Conservation (phyloP, 2,329 filamentous ascomycete species). For the Chrysoporthe austroafricana region DNA sequence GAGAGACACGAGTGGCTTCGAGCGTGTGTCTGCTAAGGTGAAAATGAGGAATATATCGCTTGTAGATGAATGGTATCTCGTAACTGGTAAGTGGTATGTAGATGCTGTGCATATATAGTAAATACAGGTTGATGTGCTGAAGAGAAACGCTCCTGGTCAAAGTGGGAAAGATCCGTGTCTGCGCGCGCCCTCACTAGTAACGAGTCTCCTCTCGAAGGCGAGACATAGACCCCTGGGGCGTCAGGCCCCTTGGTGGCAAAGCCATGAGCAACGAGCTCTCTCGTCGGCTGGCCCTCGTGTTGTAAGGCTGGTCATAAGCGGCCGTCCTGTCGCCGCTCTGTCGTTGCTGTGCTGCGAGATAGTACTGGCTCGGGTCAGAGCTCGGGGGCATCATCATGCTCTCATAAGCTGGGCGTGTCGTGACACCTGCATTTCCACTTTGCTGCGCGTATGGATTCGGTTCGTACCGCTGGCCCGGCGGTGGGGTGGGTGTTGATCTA, state of each 20-base stretch:
- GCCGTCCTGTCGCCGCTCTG: conserved; percentile 34
- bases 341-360: conserved; percentile 33
- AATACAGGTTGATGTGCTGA: conserved; percentile 8
- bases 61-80: conserved; percentile 19
- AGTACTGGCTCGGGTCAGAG: conserved; percentile 41
- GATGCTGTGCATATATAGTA: conserved; percentile 7
- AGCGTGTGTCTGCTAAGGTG: neutral
- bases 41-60: neutral
- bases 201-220: conserved; percentile 59
- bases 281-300: conserved; percentile 52
- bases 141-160: conserved; percentile 12
- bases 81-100: conserved; percentile 11
- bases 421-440: conserved; percentile 35
- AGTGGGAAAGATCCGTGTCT: conserved; percentile 3
- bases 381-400: conserved; percentile 41
- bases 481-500: conserved; percentile 50
- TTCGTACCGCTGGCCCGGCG: conserved; percentile 48
- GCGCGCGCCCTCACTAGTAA: conserved; percentile 39
- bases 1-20: neutral
- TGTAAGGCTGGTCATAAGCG: conserved; percentile 42
- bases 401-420: conserved; percentile 51
- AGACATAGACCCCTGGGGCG: conserved; percentile 55
- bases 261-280: conserved; percentile 65
- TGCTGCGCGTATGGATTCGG: conserved; percentile 47
- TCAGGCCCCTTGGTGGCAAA: conserved; percentile 50